Evolutionary conservation across 2,329 filamentous ascomycete genomes (phyloP).

Genomic region (Nigrograna mackinnonii): DNA sequence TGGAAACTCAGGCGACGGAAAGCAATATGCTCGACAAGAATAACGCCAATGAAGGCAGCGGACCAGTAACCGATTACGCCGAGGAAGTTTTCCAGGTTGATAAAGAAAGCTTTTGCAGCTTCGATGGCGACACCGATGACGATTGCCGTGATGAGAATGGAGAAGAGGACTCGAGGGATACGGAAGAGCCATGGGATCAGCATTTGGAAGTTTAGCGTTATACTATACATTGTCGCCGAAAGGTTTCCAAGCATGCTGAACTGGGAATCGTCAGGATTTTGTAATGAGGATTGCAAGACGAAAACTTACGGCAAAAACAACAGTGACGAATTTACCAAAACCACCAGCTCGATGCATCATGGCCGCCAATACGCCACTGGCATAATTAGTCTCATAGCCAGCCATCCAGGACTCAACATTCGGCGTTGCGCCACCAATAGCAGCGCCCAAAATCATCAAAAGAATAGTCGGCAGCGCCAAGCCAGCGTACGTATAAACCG

Average conservation of each 20-base stretch:
- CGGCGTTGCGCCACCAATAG: conserved; percentile 64
- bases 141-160: conserved; percentile 60
- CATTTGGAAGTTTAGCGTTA: conserved; percentile 68
- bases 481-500: conserved; percentile 61
- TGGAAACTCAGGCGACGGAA: conserved; percentile 37
- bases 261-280: background rate
- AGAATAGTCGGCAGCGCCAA: conserved; percentile 59
- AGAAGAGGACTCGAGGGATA: conserved; percentile 62
- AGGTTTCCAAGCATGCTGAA: conserved; percentile 60
- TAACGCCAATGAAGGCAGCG: conserved; percentile 35
- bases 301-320: conserved; percentile 57
- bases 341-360: conserved; percentile 63
- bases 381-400: conserved; percentile 57
- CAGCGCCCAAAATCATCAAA: conserved; percentile 66
- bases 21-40: conserved; percentile 41
- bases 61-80: conserved; percentile 41
- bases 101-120: conserved; percentile 61
- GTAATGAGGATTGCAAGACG: background rate
- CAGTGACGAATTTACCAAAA: conserved; percentile 66
- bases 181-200: conserved; percentile 59
- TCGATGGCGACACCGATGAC: conserved; percentile 63
- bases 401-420: conserved; percentile 58
- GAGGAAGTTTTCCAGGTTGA: conserved; percentile 51
- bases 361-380: conserved; percentile 62
- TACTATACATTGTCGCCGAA: conserved; percentile 63